A percentile compares a stretch with the other conserved stretches of the same genome.
phyloP scores from a whole-genome alignment of 805 yeast species.

The Metschnikowia similis region DNA sequence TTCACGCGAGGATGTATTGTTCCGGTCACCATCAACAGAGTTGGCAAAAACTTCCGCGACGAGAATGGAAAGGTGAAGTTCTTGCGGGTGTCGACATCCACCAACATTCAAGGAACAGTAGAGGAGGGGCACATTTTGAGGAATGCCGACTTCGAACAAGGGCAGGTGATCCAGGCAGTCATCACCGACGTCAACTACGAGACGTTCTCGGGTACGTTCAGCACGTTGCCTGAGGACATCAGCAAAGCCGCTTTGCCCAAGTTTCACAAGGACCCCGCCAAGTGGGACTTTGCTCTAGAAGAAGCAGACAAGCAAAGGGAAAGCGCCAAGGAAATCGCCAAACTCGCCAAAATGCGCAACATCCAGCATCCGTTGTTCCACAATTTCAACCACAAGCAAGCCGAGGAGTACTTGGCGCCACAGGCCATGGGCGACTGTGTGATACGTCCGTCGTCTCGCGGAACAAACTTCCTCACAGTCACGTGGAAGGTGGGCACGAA shows the following conservation, averaged over 20 bases:
- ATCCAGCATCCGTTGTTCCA: conserved; percentile 90
- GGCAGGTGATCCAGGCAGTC: conserved; percentile 86
- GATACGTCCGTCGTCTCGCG: conserved; percentile 90
- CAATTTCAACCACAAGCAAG: conserved; percentile 78
- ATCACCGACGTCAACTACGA: conserved; percentile 67
- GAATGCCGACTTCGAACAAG: conserved; percentile 43
- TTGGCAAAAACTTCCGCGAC: conserved; percentile 59
- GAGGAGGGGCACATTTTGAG: conserved; percentile 45
- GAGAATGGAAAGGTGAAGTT: conserved; percentile 41
- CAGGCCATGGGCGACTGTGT: conserved; percentile 87
- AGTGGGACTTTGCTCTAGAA: conserved; percentile 82
- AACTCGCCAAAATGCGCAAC: conserved; percentile 67
- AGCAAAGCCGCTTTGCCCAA: conserved; percentile 47
- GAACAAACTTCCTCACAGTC: conserved; percentile 80
- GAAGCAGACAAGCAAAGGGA: conserved; percentile 58
- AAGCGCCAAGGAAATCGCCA: conserved; percentile 56
- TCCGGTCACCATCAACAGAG: conserved; percentile 69
- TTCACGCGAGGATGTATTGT: conserved; percentile 67
- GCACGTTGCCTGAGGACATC: conserved; percentile 65
- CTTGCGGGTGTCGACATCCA: conserved; percentile 38
- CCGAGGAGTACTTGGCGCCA: conserved; percentile 89
- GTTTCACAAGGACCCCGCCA: conserved; percentile 49
- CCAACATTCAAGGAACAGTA: conserved; percentile 40
- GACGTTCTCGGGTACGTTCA: conserved; percentile 68
- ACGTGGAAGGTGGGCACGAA: conserved; percentile 96